Conservation (phyloP, 768 basidiomycete genomes). For the Macrolepiota dolichaula region DNA sequence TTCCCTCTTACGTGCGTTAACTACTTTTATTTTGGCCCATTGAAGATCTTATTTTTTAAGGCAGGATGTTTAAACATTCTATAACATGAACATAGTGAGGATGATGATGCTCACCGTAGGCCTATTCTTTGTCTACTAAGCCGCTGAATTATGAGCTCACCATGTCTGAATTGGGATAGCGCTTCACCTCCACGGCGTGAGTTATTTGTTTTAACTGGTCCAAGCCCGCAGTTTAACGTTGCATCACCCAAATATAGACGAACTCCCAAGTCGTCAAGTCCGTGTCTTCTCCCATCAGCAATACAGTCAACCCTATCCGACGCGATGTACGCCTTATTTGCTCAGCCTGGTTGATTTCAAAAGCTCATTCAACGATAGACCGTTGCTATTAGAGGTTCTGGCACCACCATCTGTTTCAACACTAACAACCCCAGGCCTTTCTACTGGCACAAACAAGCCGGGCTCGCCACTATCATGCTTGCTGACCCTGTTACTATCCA, state of each 20-base stretch:
- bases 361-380: too few relatives aligned
- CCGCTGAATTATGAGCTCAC: neutral
- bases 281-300: conserved; percentile 25
- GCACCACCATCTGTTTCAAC: too few relatives aligned
- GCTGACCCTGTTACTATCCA: too few relatives aligned
- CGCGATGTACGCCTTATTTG: conserved; percentile 60
- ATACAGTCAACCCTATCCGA: conserved; percentile 49
- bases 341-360: too few relatives aligned
- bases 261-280: conserved; percentile 21
- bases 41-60: neutral
- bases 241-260: neutral
- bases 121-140: neutral
- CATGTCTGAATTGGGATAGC: neutral
- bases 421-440: too few relatives aligned
- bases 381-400: too few relatives aligned
- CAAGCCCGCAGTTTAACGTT: neutral
- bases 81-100: conserved; percentile 1
- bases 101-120: conserved; percentile 15
- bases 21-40: neutral
- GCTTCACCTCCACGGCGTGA: conserved; percentile 17
- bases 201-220: neutral
- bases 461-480: too few relatives aligned
- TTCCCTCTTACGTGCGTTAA: conserved; percentile 18
- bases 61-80: too few relatives aligned
- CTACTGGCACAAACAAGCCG: neutral